Base-by-base conservation (phyloP, 2,329 filamentous ascomycete species). In the Dothideomycetes sp. region DNA sequence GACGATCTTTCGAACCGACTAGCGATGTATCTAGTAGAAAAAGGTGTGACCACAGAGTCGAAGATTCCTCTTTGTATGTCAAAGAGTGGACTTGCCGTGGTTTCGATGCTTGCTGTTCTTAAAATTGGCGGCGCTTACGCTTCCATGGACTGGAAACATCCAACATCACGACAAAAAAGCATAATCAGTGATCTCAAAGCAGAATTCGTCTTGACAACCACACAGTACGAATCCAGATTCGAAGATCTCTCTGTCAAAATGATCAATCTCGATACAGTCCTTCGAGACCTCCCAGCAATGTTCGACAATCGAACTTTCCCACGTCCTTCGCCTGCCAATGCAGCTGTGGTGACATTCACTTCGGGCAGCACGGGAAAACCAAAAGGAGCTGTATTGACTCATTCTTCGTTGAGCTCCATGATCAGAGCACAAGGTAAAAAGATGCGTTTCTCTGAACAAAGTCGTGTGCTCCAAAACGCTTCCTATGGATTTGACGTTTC, bases 71-170 rank as follows among this genome's bases (percentile, higher is more conserved):
- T 53, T 4, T 51, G 44, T 38, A 47, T 55, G n/a, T 45, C 50
- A 33, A 55, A 55, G 43, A 50, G 47, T n/a, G 45, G 35, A 39
- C 55, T 49, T 49, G 49, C 44, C 27, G 43, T 45, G 15, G 47
- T 56, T 23, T 51, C 46, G 15, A 51, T 53, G 41, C 43, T 50
- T 35, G 54, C 44, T 19, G 39, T 47, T 12, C 50, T 59, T 43
- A 59, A 59, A 45, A 51, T 50, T 10, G 55, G 55, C n/a, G 51
- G 50, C 2, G n/a, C n/a, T n/a, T n/a, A n/a, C n/a, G n/a, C n/a
- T n/a, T n/a, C n/a, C n/a, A n/a, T n/a, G n/a, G n/a, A n/a, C n/a
- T n/a, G n/a, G n/a, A n/a, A n/a, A n/a, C n/a, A n/a, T n/a, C n/a
- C n/a, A n/a, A n/a, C n/a, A n/a, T n/a, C n/a, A n/a, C n/a, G n/a